Evolutionary conservation across 1,284 basidiomycete species (phyloP).

Genomic region (Hemileia vastatrix): DNA sequence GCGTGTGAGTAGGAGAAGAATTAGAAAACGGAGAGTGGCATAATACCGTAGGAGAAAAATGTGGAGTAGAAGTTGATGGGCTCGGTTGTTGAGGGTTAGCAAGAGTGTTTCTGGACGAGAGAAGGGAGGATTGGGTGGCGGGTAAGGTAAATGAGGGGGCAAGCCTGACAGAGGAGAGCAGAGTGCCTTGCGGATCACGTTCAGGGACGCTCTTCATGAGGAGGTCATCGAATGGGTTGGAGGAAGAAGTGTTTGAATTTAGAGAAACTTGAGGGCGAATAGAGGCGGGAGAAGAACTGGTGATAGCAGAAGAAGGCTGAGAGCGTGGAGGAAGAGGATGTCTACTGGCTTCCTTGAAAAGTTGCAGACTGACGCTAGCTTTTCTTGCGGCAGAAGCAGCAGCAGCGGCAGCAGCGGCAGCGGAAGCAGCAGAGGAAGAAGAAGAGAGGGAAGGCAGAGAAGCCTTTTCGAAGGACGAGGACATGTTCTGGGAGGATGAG

Average conservation of each 20-base stretch:
- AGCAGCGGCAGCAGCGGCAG: not conserved
- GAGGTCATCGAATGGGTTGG: not conserved
- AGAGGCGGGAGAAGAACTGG: too few species aligned
- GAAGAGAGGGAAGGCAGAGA: too few species aligned
- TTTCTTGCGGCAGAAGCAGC: not conserved
- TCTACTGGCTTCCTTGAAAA: constrained; percentile 12
- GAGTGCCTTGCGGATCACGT: not conserved
- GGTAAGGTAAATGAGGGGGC: not conserved
- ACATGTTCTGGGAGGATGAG: too few species aligned
- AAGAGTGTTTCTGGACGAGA: not conserved
- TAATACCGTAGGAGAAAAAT: too few species aligned
- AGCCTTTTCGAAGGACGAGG: too few species aligned
- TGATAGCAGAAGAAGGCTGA: not conserved
- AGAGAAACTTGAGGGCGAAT: too few species aligned
- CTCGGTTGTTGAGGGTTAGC: not conserved
- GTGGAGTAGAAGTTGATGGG: not conserved
- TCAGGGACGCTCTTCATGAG: not conserved
- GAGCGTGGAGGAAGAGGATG: not conserved
- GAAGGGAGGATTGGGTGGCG: not conserved
- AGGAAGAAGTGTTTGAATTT: too few species aligned
- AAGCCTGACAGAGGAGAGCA: not conserved
- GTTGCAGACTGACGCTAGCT: constrained; percentile 12
- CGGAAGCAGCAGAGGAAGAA: too few species aligned
- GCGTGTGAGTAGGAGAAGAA: too few species aligned
- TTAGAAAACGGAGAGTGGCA: too few species aligned